phyloP scores from a whole-genome alignment of 1,139 yeast species.

The Trichomonascaceae sp. region DNA sequence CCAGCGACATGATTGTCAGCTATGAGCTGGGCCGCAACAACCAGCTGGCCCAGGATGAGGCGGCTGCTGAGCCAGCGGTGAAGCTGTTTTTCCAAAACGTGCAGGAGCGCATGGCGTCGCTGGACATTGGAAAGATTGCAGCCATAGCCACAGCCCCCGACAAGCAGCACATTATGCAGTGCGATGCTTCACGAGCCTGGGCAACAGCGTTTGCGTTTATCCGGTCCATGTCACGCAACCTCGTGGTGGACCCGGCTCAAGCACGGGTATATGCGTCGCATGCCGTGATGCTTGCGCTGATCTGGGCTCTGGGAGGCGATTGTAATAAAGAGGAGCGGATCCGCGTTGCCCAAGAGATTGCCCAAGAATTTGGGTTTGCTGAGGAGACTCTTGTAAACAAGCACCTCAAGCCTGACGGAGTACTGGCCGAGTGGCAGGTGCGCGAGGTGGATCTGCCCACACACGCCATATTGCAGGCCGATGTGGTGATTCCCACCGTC shows the following conservation, averaged over 20 bases:
- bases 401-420: slow-evolving; percentile 25
- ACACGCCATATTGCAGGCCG: slow-evolving; percentile 49
- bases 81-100: slow-evolving; percentile 10
- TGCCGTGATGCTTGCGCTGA: slow-evolving; percentile 32
- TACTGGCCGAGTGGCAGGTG: slow-evolving; percentile 44
- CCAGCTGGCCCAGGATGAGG: slow-evolving; percentile 18
- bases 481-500: slow-evolving; percentile 59
- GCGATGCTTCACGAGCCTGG: slow-evolving; percentile 29
- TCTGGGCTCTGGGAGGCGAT: slow-evolving; percentile 69
- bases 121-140: slow-evolving; percentile 10
- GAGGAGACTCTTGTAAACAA: slow-evolving; percentile 16
- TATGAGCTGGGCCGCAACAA: background rate
- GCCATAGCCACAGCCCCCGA: slow-evolving; percentile 15
- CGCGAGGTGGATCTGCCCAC: slow-evolving; percentile 42
- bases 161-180: slow-evolving; percentile 43
- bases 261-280: slow-evolving; percentile 26
- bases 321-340: slow-evolving; percentile 28
- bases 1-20: slow-evolving; percentile 13
- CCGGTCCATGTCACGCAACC: slow-evolving; percentile 11
- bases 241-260: slow-evolving; percentile 10
- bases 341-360: background rate
- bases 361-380: slow-evolving; percentile 27
- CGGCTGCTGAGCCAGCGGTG: slow-evolving; percentile 2
- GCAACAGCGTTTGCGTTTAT: slow-evolving; percentile 27
- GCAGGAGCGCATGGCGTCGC: slow-evolving; percentile 3